Conservation (phyloP, 257 asterid genomes). For the Cynanchum wilfordii region DNA sequence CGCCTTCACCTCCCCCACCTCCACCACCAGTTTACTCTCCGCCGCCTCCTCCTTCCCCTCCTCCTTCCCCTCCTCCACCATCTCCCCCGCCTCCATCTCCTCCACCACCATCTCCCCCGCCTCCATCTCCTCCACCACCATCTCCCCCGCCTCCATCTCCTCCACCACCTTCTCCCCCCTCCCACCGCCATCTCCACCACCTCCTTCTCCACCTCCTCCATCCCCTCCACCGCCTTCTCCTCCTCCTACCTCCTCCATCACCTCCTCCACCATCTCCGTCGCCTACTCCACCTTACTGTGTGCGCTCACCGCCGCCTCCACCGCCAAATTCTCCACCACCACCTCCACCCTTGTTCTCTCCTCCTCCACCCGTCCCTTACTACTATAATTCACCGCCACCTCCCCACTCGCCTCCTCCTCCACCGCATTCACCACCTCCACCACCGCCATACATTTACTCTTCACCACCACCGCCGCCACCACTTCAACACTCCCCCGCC, state of each 20-base stretch:
- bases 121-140: conserved; percentile 33
- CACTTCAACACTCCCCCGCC: conserved; percentile 32
- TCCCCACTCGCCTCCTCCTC: conserved; percentile 28
- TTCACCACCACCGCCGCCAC: conserved; percentile 42
- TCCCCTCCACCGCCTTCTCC: conserved; percentile 14
- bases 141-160: conserved; percentile 33
- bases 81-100: conserved; percentile 30
- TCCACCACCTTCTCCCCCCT: conserved; percentile 21
- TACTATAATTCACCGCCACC: conserved; percentile 26
- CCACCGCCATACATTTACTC: conserved; percentile 32
- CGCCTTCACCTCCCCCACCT: conserved; percentile 20
- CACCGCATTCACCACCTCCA: conserved; percentile 26
- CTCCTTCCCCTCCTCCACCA: conserved; percentile 14
- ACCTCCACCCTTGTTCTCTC: conserved; percentile 34
- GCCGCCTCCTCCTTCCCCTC: conserved; percentile 18
- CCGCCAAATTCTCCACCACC: conserved; percentile 52
- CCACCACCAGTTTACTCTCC: conserved; percentile 12
- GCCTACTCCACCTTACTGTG: conserved; percentile 35
- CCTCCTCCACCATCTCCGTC: conserved; percentile 24
- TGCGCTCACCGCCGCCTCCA: conserved; percentile 47
- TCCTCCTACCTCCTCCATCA: conserved; percentile 39
- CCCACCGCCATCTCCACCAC: not conserved
- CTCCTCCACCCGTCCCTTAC: conserved; percentile 23
- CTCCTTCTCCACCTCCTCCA: conserved; percentile 24
- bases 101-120: conserved; percentile 14